Evolutionary conservation across 805 yeast genomes (phyloP), one percentile per base, ranked within the genome.

Genomic region (Metahyphopichia silvanorum): DNA sequence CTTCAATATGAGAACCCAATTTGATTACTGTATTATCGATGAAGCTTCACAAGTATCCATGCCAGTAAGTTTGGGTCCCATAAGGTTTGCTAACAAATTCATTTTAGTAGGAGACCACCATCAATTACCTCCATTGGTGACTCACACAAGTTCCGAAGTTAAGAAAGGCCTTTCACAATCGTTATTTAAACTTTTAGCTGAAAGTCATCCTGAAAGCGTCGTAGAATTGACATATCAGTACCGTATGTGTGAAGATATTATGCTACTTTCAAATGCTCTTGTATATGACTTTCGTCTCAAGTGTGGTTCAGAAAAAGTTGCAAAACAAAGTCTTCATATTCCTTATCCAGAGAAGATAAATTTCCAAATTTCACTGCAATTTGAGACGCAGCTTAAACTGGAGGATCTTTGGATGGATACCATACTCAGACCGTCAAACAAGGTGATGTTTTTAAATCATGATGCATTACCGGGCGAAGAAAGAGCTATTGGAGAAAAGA

Each of bases 21-120:
- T 93, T 57, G 98, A 93, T 49, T 91, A 85, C 51, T 94, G 97
- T 51, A 88, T 93, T 25, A 74, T 93, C 27, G 99, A 93, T 55
- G 99, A 93, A 55, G 98, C 98, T 0, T 88, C 97, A 1, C 98
- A 93, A 51, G 85, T 91, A 1, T 82, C 97, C 0, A 69, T 91
- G 70, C 98, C 99, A 0, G 71, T 86, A 5, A 84, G 94, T 45
- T 56, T 93, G 18, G 98, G 98, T 0, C 98, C 98, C 0, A 55
- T 93, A 29, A 58, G 88, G 20, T 76, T 74, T 42, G 81, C 88
- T 21, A 81, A 82, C 27, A 84, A 75, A 55, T 93, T 91, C 53
- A 72, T 93, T 1, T 69, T 93, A 39, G 97, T 93, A n/a, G 99
- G 99, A 7, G 99, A 93, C 53, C 98, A 93, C 55, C 77, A 74